Evolutionary conservation across 2,329 filamentous ascomycete species (phyloP).

Genomic region (Ceratocystis variospora): DNA sequence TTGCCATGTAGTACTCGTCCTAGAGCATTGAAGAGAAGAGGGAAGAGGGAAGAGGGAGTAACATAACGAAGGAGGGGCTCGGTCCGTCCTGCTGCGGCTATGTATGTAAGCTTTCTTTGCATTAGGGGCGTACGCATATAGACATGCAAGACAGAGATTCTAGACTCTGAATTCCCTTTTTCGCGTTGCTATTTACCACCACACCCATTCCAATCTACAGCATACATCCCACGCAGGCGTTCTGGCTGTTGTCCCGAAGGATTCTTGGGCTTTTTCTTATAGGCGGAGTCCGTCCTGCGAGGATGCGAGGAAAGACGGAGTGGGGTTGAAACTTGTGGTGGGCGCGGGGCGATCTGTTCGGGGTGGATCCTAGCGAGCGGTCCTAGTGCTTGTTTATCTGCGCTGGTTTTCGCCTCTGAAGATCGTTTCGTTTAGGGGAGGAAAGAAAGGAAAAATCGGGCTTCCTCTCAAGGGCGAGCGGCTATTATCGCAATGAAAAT

Average conservation of each 20-base stretch:
- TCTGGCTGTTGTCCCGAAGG: neutral
- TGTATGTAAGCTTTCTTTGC: neutral
- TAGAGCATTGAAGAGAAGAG: neutral
- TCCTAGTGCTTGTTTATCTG: neutral
- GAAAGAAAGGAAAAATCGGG: neutral
- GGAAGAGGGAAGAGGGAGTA: neutral
- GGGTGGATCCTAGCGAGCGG: slow-evolving; percentile 2
- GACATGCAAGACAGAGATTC: neutral
- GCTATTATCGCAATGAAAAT: no score
- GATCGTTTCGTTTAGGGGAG: neutral
- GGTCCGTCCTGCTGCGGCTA: neutral
- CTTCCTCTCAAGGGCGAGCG: neutral
- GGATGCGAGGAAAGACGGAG: neutral
- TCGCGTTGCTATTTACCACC: neutral
- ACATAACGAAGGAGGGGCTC: no score
- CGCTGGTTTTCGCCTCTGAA: slow-evolving; percentile 3
- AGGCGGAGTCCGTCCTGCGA: neutral
- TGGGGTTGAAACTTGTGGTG: neutral
- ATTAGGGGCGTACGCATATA: neutral
- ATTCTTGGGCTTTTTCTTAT: neutral
- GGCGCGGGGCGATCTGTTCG: slow-evolving; percentile 1
- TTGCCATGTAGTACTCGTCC: neutral
- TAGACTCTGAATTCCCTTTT: neutral
- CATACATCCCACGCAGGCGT: neutral
- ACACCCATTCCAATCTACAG: neutral